Percentiles rank a stretch among this genome's conserved stretches.
Conservation (phyloP, 2,329 filamentous ascomycete genomes). For the Ramularia endophylla region DNA sequence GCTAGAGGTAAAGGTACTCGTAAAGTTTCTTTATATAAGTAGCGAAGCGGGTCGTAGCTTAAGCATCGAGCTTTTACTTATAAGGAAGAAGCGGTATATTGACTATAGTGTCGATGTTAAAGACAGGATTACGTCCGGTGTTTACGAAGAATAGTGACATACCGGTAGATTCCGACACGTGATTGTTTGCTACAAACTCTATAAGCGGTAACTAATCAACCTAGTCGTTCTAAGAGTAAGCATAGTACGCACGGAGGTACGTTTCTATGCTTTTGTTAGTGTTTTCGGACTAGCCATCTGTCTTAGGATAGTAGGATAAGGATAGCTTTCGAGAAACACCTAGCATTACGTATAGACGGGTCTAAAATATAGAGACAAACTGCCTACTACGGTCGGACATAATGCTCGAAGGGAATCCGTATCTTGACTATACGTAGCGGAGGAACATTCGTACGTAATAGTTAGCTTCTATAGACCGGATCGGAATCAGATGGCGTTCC, state of each 20-base stretch:
- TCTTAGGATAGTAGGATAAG: slow-evolving; percentile 1
- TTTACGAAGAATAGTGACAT: too few relatives aligned
- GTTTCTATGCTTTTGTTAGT: not conserved
- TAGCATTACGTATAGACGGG: not conserved
- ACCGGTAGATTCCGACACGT: too few relatives aligned
- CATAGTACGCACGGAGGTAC: too few relatives aligned
- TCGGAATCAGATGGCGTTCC: too few relatives aligned
- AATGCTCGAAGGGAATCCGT: too few relatives aligned
- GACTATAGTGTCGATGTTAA: not conserved
- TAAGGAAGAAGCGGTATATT: not conserved
- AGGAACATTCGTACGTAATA: too few relatives aligned
- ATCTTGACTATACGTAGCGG: too few relatives aligned
- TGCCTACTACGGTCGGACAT: not conserved
- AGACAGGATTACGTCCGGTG: not conserved
- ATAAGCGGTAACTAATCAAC: too few relatives aligned
- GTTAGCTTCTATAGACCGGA: too few relatives aligned
- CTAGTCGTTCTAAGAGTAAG: too few relatives aligned
- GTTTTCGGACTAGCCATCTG: not conserved
- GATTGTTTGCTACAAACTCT: too few relatives aligned
- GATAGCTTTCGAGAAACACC: not conserved
- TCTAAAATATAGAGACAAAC: not conserved
- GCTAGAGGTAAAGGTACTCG: not conserved
- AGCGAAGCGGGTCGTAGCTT: not conserved
- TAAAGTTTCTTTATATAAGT: not conserved
- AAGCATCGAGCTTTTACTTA: too few relatives aligned